Evolutionary conservation across 768 basidiomycete species (phyloP).

Genomic region (Boletus reticulatus): DNA sequence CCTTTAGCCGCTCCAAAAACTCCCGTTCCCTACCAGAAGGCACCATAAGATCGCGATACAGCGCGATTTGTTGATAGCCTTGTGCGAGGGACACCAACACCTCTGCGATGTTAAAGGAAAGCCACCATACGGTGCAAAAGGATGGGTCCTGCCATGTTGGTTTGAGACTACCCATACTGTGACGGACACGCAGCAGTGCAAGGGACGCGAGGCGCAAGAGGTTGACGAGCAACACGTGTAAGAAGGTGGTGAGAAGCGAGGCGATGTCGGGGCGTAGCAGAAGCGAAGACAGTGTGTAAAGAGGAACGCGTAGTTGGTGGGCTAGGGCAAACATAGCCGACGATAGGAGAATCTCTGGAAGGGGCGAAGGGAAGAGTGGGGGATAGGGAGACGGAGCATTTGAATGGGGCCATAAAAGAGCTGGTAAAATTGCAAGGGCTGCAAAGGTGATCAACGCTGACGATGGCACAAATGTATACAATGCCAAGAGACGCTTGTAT

Average conservation of each 20-base stretch:
- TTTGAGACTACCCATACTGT: constrained; percentile 37
- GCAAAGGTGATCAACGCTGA: constrained; percentile 49
- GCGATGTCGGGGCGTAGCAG: constrained; percentile 26
- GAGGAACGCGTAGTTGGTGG: constrained; percentile 32
- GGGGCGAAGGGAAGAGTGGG: constrained; percentile 54
- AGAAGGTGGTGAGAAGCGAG: constrained; percentile 37
- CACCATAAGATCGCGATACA: constrained; percentile 71
- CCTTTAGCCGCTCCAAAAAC: constrained; percentile 33
- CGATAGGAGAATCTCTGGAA: constrained; percentile 64
- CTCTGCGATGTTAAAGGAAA: constrained; percentile 69
- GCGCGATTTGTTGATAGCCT: constrained; percentile 63
- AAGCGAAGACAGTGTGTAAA: constrained; percentile 35
- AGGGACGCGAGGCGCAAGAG: constrained; percentile 54
- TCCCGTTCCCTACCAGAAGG: constrained; percentile 39
- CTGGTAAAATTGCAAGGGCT: constrained; percentile 49
- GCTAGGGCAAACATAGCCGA: constrained; percentile 48
- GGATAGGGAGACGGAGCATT: constrained; percentile 40
- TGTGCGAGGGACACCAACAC: constrained; percentile 63
- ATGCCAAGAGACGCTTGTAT: constrained; percentile 50
- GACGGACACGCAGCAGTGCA: constrained; percentile 50
- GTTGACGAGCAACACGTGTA: constrained; percentile 52
- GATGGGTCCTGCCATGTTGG: constrained; percentile 56
- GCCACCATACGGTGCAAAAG: constrained; percentile 74
- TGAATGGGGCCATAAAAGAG: constrained; percentile 44
- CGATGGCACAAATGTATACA: constrained; percentile 61